Evolutionary conservation across 2,329 filamentous ascomycete species (phyloP).

Genomic region (Ophiobolus disseminans): DNA sequence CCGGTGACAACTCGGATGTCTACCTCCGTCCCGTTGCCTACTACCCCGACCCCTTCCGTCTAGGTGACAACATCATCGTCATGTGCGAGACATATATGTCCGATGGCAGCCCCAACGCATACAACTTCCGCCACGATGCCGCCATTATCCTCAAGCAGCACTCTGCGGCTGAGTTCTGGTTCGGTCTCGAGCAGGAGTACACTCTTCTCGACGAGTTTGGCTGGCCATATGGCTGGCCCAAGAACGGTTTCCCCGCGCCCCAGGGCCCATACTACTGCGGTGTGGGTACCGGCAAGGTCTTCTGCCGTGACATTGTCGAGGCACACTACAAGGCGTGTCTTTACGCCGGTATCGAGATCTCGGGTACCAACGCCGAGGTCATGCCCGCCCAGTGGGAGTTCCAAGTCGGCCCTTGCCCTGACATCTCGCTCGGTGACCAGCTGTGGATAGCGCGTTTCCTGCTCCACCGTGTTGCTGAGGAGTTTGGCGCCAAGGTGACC

Average conservation of each 20-base stretch:
- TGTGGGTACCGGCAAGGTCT: slow-evolving; percentile 96
- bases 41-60: slow-evolving; percentile 91
- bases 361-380: slow-evolving; percentile 98
- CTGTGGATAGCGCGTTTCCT: slow-evolving; percentile 94
- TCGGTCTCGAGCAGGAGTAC: slow-evolving; percentile 98
- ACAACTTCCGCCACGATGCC: slow-evolving; percentile 95
- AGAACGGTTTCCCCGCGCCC: slow-evolving; percentile 86
- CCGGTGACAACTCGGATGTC: slow-evolving; percentile 95
- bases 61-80: slow-evolving; percentile 89
- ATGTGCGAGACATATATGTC: slow-evolving; percentile 93
- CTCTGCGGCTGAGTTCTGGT: slow-evolving; percentile 87
- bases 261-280: slow-evolving; percentile 98
- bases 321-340: slow-evolving; percentile 90
- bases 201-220: slow-evolving; percentile 85
- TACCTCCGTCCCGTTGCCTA: slow-evolving; percentile 91
- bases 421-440: slow-evolving; percentile 91
- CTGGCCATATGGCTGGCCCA: slow-evolving; percentile 91
- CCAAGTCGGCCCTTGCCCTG: slow-evolving; percentile 89
- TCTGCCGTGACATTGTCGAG: slow-evolving; percentile 97
- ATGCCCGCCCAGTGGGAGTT: slow-evolving; percentile 99
- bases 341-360: slow-evolving; percentile 90
- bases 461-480: slow-evolving; percentile 89
- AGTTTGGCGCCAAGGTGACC: slow-evolving; percentile 95
- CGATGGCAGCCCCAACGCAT: slow-evolving; percentile 96
- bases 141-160: slow-evolving; percentile 89